Conservation (phyloP, 2,329 filamentous ascomycete genomes). For the Xylaria sp. region DNA sequence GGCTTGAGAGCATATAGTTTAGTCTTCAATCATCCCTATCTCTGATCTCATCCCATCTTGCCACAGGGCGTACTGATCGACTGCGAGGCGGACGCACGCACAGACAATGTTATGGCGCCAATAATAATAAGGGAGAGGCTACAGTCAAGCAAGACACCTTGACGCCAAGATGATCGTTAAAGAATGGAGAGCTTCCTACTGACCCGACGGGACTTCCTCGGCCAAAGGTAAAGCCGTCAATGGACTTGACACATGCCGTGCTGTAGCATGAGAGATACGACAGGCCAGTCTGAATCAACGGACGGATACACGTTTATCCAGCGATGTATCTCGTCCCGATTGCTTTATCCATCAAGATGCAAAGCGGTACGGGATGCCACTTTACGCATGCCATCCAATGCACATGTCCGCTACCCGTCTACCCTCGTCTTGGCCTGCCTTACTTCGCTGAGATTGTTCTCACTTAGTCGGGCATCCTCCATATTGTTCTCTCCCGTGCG, state of each 20-base stretch:
- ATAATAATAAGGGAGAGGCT: neutral
- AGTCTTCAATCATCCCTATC: constrained; percentile 5
- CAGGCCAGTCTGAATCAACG: neutral
- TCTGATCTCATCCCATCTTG: constrained; percentile 19
- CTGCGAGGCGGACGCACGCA: constrained; percentile 18
- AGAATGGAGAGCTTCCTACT: neutral
- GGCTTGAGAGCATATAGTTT: neutral
- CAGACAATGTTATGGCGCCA: neutral
- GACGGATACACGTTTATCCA: constrained; percentile 16
- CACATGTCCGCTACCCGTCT: neutral
- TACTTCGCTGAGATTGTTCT: constrained; percentile 1
- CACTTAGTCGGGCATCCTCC: neutral
- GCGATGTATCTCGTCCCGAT: constrained; percentile 13
- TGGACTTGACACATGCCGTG: constrained; percentile 8
- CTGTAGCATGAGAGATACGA: constrained; percentile 6
- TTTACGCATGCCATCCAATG: constrained; percentile 10
- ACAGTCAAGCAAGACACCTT: neutral
- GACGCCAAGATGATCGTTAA: neutral
- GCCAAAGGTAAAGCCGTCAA: neutral
- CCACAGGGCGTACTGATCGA: constrained; percentile 20
- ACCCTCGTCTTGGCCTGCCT: constrained; percentile 1
- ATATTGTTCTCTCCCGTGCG: neutral
- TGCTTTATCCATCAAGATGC: constrained; percentile 11
- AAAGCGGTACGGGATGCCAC: constrained; percentile 9
- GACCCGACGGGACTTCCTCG: neutral